Evolutionary conservation across 2,329 filamentous ascomycete genomes (phyloP).

Genomic region (Ceratocystis destructans): DNA sequence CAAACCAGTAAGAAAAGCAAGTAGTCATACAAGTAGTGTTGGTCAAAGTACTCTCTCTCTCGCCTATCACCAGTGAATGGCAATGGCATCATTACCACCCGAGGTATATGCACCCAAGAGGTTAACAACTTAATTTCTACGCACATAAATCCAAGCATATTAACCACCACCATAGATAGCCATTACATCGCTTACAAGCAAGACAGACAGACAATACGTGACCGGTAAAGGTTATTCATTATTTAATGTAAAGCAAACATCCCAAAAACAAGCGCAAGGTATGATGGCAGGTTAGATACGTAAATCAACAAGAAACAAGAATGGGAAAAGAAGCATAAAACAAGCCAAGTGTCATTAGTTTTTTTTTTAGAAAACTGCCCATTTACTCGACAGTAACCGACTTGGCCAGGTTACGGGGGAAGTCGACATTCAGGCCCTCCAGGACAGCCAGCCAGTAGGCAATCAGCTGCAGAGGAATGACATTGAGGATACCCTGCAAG

Average conservation of each 20-base stretch:
- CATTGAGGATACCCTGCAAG: conserved; percentile 92
- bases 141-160: no score
- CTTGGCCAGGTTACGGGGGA: conserved; percentile 97
- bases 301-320: conserved; percentile 17
- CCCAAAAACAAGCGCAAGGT: conserved; percentile 19
- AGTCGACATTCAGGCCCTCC: conserved; percentile 94
- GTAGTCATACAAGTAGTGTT: not conserved
- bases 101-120: no score
- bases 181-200: conserved; percentile 5
- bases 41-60: no score
- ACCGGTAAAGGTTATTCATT: conserved; percentile 9
- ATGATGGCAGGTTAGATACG: conserved; percentile 18
- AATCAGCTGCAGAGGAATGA: conserved; percentile 93
- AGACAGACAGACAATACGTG: conserved; percentile 5
- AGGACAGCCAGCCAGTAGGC: conserved; percentile 97
- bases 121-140: no score
- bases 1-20: not conserved
- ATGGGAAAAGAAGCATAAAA: conserved; percentile 20
- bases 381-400: conserved; percentile 93
- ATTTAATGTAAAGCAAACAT: conserved; percentile 8
- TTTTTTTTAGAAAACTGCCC: not conserved
- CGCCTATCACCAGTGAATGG: no score
- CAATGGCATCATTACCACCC: no score
- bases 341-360: conserved; percentile 19
- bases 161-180: not conserved